phyloP scores from a whole-genome alignment of 2,329 filamentous ascomycete genomes.

The Alternaria conjuncta region DNA sequence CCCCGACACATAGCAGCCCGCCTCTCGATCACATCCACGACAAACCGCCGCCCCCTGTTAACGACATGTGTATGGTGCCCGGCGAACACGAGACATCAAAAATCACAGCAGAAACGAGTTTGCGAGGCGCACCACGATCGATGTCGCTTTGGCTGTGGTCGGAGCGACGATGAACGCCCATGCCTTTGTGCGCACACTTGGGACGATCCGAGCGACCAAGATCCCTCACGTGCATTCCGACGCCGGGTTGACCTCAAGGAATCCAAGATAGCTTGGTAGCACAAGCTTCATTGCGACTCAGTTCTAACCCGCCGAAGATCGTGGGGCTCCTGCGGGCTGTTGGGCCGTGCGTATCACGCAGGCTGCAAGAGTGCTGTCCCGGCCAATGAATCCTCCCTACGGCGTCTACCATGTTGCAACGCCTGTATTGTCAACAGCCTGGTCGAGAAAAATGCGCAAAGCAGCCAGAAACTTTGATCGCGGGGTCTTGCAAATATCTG shows the following conservation, averaged over 20 bases:
- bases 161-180: background rate
- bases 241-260: background rate
- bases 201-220: background rate
- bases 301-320: background rate
- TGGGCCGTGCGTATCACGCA: background rate
- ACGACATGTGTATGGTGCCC: background rate
- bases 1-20: background rate
- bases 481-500: background rate
- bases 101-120: background rate
- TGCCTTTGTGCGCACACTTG: background rate
- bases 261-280: background rate
- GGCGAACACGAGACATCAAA: background rate
- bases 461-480: background rate
- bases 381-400: background rate
- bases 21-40: background rate
- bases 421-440: background rate
- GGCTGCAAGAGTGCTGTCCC: background rate
- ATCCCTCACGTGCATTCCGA: background rate
- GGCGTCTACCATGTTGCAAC: background rate
- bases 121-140: background rate
- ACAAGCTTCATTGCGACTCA: background rate
- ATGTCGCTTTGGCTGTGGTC: background rate
- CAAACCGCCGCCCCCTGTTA: background rate
- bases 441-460: background rate
- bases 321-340: background rate